Percentiles rank a stretch among this genome's conserved stretches.
phyloP scores from a whole-genome alignment of 495 filamentous ascomycete species.

The Aspergillus heteromorphus region DNA sequence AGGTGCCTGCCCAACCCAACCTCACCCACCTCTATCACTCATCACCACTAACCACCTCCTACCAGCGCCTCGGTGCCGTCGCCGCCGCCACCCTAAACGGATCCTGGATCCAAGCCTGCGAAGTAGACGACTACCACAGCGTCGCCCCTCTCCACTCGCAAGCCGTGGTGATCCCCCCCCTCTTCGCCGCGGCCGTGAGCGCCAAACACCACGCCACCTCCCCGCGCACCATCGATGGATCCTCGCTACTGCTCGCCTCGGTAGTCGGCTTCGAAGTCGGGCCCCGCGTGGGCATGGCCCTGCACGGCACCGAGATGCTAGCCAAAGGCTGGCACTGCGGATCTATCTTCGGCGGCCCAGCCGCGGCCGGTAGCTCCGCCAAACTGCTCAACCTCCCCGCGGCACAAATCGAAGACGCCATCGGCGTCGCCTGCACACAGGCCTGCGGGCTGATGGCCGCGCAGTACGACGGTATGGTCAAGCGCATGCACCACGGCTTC shows the following conservation, averaged over 20 bases:
- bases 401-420: neutral
- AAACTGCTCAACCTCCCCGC: neutral
- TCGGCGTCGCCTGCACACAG: neutral
- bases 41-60: neutral
- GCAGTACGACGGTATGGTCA: constrained; percentile 1
- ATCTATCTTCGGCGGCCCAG: neutral
- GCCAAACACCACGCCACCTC: neutral
- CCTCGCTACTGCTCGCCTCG: neutral
- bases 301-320: neutral
- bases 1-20: neutral
- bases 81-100: neutral
- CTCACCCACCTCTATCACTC: neutral
- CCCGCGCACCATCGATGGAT: neutral
- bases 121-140: constrained; percentile 1
- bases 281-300: neutral
- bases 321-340: neutral
- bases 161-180: neutral
- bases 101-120: neutral
- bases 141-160: neutral
- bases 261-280: neutral
- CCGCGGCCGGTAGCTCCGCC: neutral
- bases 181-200: neutral
- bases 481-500: constrained; percentile 31
- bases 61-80: neutral
- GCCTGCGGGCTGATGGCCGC: neutral